Conservation (phyloP, 1,284 basidiomycete genomes). For the Malassezia caprae region DNA sequence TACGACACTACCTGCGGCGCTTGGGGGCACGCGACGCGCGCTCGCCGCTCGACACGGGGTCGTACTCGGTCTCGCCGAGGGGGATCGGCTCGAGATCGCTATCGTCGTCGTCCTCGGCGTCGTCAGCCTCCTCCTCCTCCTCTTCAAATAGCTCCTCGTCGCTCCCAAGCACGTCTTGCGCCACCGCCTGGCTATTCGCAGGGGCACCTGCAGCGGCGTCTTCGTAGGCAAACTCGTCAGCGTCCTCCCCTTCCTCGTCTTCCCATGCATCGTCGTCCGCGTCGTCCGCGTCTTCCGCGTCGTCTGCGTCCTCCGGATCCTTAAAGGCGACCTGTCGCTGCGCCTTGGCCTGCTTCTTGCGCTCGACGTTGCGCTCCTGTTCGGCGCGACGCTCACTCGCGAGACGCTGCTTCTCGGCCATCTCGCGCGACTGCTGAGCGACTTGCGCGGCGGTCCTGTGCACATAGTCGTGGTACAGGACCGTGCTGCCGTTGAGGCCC, state of each 20-base stretch:
- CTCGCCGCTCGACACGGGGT: background rate
- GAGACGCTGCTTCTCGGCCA: constrained; percentile 22
- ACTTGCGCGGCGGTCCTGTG: constrained; percentile 24
- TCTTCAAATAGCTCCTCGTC: constrained; percentile 24
- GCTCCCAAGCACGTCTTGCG: constrained; percentile 15
- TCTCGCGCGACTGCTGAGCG: constrained; percentile 19
- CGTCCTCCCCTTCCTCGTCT: constrained; percentile 16
- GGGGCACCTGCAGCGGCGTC: constrained; percentile 19
- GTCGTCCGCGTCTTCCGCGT: constrained; percentile 14
- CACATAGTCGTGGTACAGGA: constrained; percentile 43
- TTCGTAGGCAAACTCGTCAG: constrained; percentile 42
- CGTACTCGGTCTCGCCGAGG: constrained; percentile 25
- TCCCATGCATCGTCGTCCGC: constrained; percentile 13
- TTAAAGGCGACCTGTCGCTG: constrained; percentile 13
- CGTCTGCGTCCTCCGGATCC: too few relatives aligned
- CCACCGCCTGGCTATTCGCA: background rate
- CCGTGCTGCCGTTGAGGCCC: constrained; percentile 55
- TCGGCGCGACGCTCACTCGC: constrained; percentile 24
- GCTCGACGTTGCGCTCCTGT: constrained; percentile 36
- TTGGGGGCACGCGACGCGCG: background rate
- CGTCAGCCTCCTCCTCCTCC: constrained; percentile 20
- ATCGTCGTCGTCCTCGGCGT: constrained; percentile 22
- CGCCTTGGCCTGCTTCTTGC: constrained; percentile 32
- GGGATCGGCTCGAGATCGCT: constrained; percentile 35
- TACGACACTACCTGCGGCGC: constrained; percentile 1